These are phyloP conservation scores for Citeromyces siamensis DNA, from an alignment of 1,139 yeast genomes.

Conservation along the genomic window DNA sequence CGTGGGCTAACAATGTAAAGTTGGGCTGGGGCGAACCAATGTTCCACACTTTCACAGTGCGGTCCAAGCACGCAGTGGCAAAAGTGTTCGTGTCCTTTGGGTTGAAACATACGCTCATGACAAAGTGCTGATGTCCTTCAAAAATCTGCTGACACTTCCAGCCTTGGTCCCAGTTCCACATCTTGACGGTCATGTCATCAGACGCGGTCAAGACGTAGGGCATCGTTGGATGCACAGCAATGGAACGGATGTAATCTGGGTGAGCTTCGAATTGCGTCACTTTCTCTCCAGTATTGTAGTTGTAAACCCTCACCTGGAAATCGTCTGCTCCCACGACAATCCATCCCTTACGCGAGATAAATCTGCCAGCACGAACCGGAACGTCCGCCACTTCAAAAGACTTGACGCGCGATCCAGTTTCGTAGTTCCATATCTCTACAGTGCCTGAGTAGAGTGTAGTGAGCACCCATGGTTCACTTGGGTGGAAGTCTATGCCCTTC, in stretches of 20 bases:
- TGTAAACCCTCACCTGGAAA: conserved; percentile 84
- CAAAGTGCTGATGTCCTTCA: conserved; percentile 94
- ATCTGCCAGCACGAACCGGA: conserved; percentile 93
- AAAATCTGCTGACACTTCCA: conserved; percentile 88
- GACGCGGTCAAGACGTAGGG: conserved; percentile 83
- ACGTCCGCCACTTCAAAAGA: conserved; percentile 82
- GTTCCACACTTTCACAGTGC: conserved; percentile 96
- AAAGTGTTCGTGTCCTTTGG: conserved; percentile 97
- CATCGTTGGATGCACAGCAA: conserved; percentile 90
- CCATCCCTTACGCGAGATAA: conserved; percentile 96
- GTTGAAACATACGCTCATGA: conserved; percentile 89
- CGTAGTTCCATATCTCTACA: conserved; percentile 90
- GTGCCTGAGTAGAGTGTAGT: conserved; percentile 78
- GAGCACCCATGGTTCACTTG: conserved; percentile 93
- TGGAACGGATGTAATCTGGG: conserved; percentile 88
- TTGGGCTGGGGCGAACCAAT: conserved; percentile 84
- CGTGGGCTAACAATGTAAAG: conserved; percentile 86
- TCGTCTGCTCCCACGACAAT: conserved; percentile 94
- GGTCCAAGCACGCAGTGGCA: conserved; percentile 93
- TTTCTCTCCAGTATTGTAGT: conserved; percentile 92
- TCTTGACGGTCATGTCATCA: conserved; percentile 82
- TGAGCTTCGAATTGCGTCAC: conserved; percentile 95
- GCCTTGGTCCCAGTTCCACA: conserved; percentile 95
- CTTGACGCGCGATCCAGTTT: conserved; percentile 57
- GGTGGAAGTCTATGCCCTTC: conserved; percentile 96